phyloP scores from a whole-genome alignment of 768 basidiomycete genomes.

The Agaricus subrufescens region DNA sequence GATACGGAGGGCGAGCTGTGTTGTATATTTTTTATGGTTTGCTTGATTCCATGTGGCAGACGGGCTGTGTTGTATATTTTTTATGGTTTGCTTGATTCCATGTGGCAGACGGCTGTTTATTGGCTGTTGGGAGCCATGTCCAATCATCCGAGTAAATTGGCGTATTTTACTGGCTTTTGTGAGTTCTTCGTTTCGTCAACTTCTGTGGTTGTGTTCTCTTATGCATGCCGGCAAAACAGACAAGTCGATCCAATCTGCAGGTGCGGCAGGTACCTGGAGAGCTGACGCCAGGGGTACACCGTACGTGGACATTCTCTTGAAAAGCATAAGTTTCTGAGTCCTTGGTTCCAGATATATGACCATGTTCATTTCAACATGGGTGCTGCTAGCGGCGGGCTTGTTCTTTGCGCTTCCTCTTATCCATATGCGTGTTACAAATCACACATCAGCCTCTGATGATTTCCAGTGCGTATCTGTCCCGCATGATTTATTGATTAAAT shows the following conservation, averaged over 20 bases:
- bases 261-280: slow-evolving; percentile 70
- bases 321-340: neutral
- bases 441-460: slow-evolving; percentile 47
- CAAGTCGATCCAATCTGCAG: slow-evolving; percentile 73
- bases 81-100: slow-evolving; percentile 71
- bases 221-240: slow-evolving; percentile 25
- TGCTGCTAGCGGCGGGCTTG: slow-evolving; percentile 57
- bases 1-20: slow-evolving; percentile 51
- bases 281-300: slow-evolving; percentile 61
- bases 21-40: slow-evolving; percentile 71
- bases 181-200: slow-evolving; percentile 23
- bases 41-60: slow-evolving; percentile 80
- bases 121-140: slow-evolving; percentile 85
- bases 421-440: slow-evolving; percentile 59
- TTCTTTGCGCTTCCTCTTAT: slow-evolving; percentile 69
- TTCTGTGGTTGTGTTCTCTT: neutral
- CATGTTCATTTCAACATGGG: slow-evolving; percentile 71
- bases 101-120: slow-evolving; percentile 83
- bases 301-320: slow-evolving; percentile 30
- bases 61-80: slow-evolving; percentile 62
- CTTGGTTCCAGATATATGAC: slow-evolving; percentile 47
- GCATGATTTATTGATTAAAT: neutral
- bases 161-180: slow-evolving; percentile 81
- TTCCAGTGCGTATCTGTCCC: slow-evolving; percentile 34
- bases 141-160: slow-evolving; percentile 73